phyloP scores from a whole-genome alignment of 352 stramenopile genomes.

The Phytophthora boehmeriae region DNA sequence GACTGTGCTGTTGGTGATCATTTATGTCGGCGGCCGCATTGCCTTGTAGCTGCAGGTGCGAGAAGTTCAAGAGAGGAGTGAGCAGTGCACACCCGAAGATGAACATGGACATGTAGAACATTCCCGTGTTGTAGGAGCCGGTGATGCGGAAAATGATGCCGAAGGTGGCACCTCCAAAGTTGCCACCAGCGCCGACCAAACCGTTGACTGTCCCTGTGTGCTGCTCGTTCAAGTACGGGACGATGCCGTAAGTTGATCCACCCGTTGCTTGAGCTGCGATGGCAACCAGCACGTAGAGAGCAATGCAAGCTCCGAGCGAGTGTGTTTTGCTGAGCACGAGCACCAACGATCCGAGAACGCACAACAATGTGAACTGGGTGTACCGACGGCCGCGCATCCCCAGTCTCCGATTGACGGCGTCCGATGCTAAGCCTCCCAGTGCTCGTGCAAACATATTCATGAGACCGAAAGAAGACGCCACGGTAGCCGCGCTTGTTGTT shows the following conservation, averaged over 20 bases:
- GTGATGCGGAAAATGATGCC: conserved; percentile 70
- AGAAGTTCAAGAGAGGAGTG: conserved; percentile 47
- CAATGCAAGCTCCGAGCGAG: conserved; percentile 72
- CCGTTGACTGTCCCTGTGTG: conserved; percentile 73
- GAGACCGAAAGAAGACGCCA: conserved; percentile 93
- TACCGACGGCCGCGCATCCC: conserved; percentile 90
- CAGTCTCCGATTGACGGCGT: conserved; percentile 80
- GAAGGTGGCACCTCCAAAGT: conserved; percentile 70
- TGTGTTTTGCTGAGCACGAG: conserved; percentile 88
- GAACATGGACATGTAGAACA: conserved; percentile 68
- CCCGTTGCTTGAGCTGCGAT: conserved; percentile 89
- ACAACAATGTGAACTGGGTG: conserved; percentile 86
- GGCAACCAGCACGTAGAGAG: conserved; percentile 92
- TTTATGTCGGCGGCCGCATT: conserved; percentile 5
- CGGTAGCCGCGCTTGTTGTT: conserved; percentile 72
- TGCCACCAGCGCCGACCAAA: conserved; percentile 68
- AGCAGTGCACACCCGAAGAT: conserved; percentile 58
- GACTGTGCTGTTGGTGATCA: conserved; percentile 9
- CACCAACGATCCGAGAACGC: conserved; percentile 81
- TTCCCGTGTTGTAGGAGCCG: conserved; percentile 32
- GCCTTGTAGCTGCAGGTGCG: conserved; percentile 25
- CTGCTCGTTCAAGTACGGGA: conserved; percentile 73
- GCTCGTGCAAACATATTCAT: conserved; percentile 95
- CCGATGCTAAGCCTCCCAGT: conserved; percentile 85
- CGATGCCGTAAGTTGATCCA: conserved; percentile 70